Conservation (phyloP, 371 early-diverging fungal genomes). For the Mortierella sp. region DNA sequence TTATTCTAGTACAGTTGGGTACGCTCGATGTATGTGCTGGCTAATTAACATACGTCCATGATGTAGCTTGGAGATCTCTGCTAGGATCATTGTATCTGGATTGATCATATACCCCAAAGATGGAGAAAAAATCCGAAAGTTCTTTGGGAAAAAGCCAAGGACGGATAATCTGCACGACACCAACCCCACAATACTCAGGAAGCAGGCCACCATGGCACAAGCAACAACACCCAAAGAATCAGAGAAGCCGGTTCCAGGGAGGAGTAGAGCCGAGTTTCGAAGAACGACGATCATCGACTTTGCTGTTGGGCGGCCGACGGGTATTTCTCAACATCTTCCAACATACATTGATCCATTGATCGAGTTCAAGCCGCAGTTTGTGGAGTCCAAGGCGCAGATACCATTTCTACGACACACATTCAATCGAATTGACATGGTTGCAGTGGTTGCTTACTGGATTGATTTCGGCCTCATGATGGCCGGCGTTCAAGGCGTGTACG, state of each 20-base stretch:
- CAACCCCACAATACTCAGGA: conserved; percentile 51
- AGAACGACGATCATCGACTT: conserved; percentile 47
- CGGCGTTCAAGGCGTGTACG: conserved; percentile 57
- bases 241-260: conserved; percentile 6
- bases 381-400: conserved; percentile 24
- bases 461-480: conserved; percentile 59
- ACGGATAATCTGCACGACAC: conserved; percentile 50
- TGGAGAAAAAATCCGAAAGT: conserved; percentile 39
- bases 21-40: neutral
- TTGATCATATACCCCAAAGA: conserved; percentile 58
- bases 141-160: conserved; percentile 35
- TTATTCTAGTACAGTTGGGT: no score
- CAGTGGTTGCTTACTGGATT: conserved; percentile 70
- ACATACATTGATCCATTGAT: conserved; percentile 36
- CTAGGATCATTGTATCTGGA: conserved; percentile 68
- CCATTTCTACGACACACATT: conserved; percentile 74
- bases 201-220: conserved; percentile 24
- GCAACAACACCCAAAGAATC: conserved; percentile 6
- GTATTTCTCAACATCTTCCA: conserved; percentile 31
- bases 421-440: conserved; percentile 73
- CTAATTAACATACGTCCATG: no score
- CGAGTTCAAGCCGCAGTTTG: conserved; percentile 41
- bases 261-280: conserved; percentile 6
- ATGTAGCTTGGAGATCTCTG: conserved; percentile 54
- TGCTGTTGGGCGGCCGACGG: conserved; percentile 37